Percentiles rank a stretch among this genome's conserved stretches.
phyloP scores from a whole-genome alignment of 805 yeast genomes.

The Lipomyces mesembrius region DNA sequence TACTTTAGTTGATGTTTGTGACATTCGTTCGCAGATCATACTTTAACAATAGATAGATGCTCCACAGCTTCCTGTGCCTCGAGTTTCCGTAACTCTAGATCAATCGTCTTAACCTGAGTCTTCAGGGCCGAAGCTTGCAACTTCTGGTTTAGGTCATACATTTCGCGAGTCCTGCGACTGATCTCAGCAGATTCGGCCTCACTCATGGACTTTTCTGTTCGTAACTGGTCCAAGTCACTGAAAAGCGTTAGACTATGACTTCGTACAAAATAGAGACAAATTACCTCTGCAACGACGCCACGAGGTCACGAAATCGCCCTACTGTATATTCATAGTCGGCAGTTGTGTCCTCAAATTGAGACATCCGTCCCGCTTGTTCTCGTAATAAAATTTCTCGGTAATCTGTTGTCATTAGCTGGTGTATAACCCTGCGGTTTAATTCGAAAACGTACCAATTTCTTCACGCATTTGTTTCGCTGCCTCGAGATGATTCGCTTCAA shows the following conservation, averaged over 20 bases:
- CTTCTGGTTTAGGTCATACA: slow-evolving; percentile 39
- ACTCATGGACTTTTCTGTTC: slow-evolving; percentile 27
- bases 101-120: slow-evolving; percentile 37
- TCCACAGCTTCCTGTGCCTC: slow-evolving; percentile 40
- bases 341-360: slow-evolving; percentile 24
- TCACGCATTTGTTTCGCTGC: slow-evolving; percentile 51
- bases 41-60: slow-evolving; percentile 40
- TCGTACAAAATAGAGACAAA: not conserved
- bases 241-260: not conserved
- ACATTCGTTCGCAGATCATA: not conserved
- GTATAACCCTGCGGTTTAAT: slow-evolving; percentile 40
- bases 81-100: slow-evolving; percentile 39
- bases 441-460: slow-evolving; percentile 45
- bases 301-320: slow-evolving; percentile 41
- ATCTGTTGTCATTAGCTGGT: slow-evolving; percentile 38
- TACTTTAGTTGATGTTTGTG: not conserved
- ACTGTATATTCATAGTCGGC: slow-evolving; percentile 35
- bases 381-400: slow-evolving; percentile 29
- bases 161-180: slow-evolving; percentile 28
- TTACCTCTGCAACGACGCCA: slow-evolving; percentile 39
- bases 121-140: slow-evolving; percentile 33
- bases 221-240: slow-evolving; percentile 39
- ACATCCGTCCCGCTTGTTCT: slow-evolving; percentile 27
- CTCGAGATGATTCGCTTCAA: slow-evolving; percentile 53
- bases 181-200: slow-evolving; percentile 30